Percentiles rank a stretch among this genome's conserved stretches.
Conservation (phyloP, 345 rosid genomes). For the Cardamine chenopodiifolia region DNA sequence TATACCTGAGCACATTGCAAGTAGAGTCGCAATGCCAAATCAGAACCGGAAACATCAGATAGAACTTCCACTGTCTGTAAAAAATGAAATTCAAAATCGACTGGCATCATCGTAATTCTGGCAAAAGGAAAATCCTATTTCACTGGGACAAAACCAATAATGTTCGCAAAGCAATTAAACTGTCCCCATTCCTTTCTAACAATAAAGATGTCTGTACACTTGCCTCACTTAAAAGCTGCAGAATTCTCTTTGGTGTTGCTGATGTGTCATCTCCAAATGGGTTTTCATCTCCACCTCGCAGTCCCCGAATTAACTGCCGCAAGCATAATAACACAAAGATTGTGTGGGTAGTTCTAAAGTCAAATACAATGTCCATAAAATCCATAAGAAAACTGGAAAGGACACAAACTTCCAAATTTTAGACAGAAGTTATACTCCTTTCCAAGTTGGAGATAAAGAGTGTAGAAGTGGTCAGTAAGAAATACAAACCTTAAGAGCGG, state of each 20-base stretch:
- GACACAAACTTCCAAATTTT: constrained; percentile 2
- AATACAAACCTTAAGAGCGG: constrained; percentile 76
- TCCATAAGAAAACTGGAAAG: not conserved
- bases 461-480: constrained; percentile 25
- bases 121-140: constrained; percentile 15
- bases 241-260: constrained; percentile 74
- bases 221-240: constrained; percentile 92
- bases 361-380: constrained; percentile 16
- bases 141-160: constrained; percentile 17
- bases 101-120: constrained; percentile 11
- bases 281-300: constrained; percentile 87
- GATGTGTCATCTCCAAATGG: constrained; percentile 85
- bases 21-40: constrained; percentile 75
- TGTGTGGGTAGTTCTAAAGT: not conserved
- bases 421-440: not conserved
- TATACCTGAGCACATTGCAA: constrained; percentile 93
- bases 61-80: constrained; percentile 78
- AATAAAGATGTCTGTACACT: constrained; percentile 28
- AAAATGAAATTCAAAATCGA: not conserved
- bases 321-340: constrained; percentile 15
- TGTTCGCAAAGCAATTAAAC: constrained; percentile 19
- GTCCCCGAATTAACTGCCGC: constrained; percentile 66
- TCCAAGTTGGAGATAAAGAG: constrained; percentile 13
- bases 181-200: constrained; percentile 13
- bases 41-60: constrained; percentile 75